These are phyloP conservation scores for Steccherinum ochraceum DNA, from an alignment of 768 basidiomycete species.

Conservation along the genomic window DNA sequence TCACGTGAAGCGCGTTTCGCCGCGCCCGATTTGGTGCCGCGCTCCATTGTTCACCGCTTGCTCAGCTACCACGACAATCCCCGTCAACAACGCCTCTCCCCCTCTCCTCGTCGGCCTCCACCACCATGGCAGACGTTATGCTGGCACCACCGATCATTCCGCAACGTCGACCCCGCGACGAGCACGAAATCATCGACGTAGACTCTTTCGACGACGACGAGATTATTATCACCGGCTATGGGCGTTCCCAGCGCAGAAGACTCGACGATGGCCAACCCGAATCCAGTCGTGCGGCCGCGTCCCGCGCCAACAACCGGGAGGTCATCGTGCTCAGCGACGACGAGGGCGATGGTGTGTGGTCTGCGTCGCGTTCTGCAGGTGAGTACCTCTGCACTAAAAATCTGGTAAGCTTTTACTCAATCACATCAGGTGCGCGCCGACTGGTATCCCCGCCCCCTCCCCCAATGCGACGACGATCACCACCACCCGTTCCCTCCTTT, in stretches of 20 bases:
- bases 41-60: not conserved
- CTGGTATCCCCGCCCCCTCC: constrained; percentile 15
- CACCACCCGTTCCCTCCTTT: constrained; percentile 55
- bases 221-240: constrained; percentile 20
- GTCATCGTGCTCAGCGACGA: constrained; percentile 35
- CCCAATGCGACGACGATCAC: constrained; percentile 14
- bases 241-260: constrained; percentile 14
- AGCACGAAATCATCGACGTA: constrained; percentile 37
- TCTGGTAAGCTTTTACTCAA: not conserved
- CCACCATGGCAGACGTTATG: not conserved
- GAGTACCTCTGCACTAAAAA: not conserved
- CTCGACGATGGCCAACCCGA: not conserved
- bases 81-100: not conserved
- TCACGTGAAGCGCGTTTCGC: not conserved
- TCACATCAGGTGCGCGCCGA: constrained; percentile 5
- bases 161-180: constrained; percentile 6
- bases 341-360: constrained; percentile 27
- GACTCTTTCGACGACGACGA: constrained; percentile 31
- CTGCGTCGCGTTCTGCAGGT: constrained; percentile 9
- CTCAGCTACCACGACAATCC: not conserved
- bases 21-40: not conserved
- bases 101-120: not conserved
- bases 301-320: not conserved
- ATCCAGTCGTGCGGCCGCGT: constrained; percentile 3
- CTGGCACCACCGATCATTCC: not conserved